phyloP scores from a whole-genome alignment of 2,329 filamentous ascomycete genomes.

The Neonectria magnoliae region DNA sequence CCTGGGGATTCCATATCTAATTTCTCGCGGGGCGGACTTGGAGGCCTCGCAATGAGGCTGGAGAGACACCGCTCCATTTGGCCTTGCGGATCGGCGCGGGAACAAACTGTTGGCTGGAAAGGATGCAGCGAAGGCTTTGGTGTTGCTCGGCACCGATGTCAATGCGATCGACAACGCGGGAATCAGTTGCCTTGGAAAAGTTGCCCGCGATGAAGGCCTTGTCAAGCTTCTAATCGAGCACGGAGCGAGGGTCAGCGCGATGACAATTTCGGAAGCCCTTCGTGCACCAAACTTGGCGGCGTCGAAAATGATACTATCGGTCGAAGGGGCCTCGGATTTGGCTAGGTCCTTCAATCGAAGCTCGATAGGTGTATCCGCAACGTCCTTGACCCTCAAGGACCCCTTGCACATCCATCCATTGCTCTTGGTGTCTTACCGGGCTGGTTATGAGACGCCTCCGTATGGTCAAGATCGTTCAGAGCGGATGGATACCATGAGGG shows the following conservation, averaged over 20 bases:
- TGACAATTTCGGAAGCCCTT: conserved; percentile 7
- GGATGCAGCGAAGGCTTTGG: conserved; percentile 6
- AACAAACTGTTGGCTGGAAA: background rate
- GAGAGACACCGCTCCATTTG: conserved; percentile 24
- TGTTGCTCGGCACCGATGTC: conserved; percentile 25
- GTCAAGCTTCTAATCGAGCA: conserved; percentile 22
- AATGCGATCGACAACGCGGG: conserved; percentile 14
- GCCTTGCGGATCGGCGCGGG: background rate
- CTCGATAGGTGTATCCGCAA: conserved; percentile 1
- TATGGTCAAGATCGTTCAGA: no score
- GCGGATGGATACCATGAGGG: conserved; percentile 1
- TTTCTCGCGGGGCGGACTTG: conserved; percentile 30
- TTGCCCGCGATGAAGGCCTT: conserved; percentile 4
- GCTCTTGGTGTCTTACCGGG: background rate
- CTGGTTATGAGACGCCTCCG: background rate
- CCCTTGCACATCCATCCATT: conserved; percentile 12
- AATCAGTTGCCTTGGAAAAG: conserved; percentile 21
- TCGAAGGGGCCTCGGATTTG: background rate
- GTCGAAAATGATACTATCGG: conserved; percentile 26
- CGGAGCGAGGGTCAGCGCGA: conserved; percentile 22
- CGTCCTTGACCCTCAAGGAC: background rate
- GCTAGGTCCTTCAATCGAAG: conserved; percentile 6
- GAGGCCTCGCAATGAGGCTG: conserved; percentile 12
- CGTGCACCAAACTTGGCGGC: background rate
- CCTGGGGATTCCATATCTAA: conserved; percentile 31